Percentiles rank a stretch among this genome's conserved stretches.
Conservation (phyloP, 225 moss, liverwort and hornwort genomes). For the Marchantia paleacea region DNA sequence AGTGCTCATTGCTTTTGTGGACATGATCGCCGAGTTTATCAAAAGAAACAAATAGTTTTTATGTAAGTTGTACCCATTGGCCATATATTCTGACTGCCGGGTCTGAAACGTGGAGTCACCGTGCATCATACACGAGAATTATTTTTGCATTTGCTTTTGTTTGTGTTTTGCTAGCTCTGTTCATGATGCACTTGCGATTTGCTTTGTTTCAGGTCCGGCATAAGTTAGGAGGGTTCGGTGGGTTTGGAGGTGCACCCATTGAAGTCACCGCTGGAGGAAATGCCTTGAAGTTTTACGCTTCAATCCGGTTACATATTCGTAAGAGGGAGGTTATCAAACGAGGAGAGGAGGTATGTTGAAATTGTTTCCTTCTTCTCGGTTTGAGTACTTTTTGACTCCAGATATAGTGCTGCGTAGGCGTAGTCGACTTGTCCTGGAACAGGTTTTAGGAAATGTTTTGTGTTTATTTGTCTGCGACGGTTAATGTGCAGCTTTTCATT, state of each 20-base stretch:
- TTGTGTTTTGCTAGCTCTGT: not conserved
- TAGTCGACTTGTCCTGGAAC: not conserved
- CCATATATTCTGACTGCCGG: not conserved
- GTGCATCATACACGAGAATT: not conserved
- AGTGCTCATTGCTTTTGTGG: not conserved
- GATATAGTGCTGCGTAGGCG: not conserved
- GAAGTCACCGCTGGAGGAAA: slow-evolving; percentile 72
- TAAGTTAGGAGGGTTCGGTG: slow-evolving; percentile 36
- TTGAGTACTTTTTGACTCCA: not conserved
- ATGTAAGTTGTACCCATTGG: not conserved
- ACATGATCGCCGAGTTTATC: not conserved
- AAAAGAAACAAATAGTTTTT: not conserved
- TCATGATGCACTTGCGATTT: not conserved
- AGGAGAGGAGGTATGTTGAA: slow-evolving; percentile 48
- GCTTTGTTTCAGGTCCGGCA: slow-evolving; percentile 27
- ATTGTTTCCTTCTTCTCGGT: not conserved
- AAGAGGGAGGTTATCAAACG: slow-evolving; percentile 53
- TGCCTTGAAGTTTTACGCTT: slow-evolving; percentile 68
- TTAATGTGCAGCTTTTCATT: not conserved
- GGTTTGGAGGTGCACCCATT: slow-evolving; percentile 29
- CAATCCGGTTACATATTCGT: slow-evolving; percentile 57
- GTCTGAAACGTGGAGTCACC: not conserved
- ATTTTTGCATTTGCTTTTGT: not conserved
- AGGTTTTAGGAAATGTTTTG: not conserved
- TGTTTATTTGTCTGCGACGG: not conserved